A percentile compares a stretch with the other conserved stretches of the same genome.
phyloP scores from a whole-genome alignment of 78 protist genomes.

The Blattamonas nauphoetae region DNA sequence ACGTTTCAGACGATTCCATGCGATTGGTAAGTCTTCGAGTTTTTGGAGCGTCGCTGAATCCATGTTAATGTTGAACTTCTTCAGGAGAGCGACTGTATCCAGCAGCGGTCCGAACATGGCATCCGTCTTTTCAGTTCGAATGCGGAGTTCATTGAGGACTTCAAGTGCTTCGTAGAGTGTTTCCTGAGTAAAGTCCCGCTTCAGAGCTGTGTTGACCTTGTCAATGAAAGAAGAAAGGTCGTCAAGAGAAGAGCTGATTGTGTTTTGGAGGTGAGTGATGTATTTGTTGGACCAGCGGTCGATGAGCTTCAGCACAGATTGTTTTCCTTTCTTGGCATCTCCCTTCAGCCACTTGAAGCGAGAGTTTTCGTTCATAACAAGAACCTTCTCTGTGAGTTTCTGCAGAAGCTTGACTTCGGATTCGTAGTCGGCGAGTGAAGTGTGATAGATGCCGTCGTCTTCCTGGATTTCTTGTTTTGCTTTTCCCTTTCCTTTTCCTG shows the following conservation, averaged over 20 bases:
- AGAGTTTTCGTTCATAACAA: not conserved
- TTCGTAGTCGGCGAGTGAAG: slow-evolving; percentile 7
- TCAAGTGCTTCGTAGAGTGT: not conserved
- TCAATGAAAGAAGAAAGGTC: not conserved
- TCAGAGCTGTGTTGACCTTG: not conserved
- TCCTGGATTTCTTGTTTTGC: not conserved
- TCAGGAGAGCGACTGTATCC: slow-evolving; percentile 31
- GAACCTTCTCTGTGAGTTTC: not conserved
- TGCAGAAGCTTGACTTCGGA: not conserved
- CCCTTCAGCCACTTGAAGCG: slow-evolving; percentile 34
- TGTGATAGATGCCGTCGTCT: not conserved
- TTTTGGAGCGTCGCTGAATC: not conserved
- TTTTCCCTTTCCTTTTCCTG: not conserved
- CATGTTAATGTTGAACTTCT: not conserved
- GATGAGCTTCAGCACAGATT: slow-evolving; percentile 6
- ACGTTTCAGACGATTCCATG: not conserved
- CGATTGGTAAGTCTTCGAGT: not conserved
- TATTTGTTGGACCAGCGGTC: slow-evolving; percentile 34
- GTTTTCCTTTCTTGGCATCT: slow-evolving; percentile 38
- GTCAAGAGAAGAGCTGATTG: slow-evolving; percentile 13
- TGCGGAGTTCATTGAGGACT: slow-evolving; percentile 17
- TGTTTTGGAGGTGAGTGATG: slow-evolving; percentile 14
- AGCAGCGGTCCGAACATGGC: slow-evolving; percentile 21
- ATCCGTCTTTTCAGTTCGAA: slow-evolving; percentile 16
- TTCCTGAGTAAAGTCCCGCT: not conserved